These are phyloP conservation scores for Euphorbia neoarborescens DNA, from an alignment of 441 rosid genomes.

Conservation along the genomic window DNA sequence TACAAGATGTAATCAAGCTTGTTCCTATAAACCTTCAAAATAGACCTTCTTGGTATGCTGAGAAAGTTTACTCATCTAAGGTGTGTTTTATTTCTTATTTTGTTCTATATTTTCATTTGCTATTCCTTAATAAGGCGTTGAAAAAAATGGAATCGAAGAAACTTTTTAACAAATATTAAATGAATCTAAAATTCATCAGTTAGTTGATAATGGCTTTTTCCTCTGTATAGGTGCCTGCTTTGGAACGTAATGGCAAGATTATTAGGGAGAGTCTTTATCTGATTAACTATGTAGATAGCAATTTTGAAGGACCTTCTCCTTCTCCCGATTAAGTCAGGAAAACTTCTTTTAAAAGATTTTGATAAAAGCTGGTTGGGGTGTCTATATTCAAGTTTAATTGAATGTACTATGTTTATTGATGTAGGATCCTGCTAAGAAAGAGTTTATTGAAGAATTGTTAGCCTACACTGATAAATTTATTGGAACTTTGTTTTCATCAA, in stretches of 20 bases:
- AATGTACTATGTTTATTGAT: slow-evolving; percentile 12
- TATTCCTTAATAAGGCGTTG: too few relatives aligned
- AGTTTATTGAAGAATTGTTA: slow-evolving; percentile 57
- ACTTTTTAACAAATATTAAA: background rate
- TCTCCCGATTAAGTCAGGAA: slow-evolving; percentile 39
- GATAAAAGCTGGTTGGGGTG: background rate
- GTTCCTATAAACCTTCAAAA: slow-evolving; percentile 36
- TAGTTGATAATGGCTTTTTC: background rate
- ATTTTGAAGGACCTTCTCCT: slow-evolving; percentile 72
- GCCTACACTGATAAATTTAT: slow-evolving; percentile 44
- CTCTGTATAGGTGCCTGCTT: slow-evolving; percentile 52
- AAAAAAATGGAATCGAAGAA: too few relatives aligned
- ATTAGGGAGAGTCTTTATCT: slow-evolving; percentile 78
- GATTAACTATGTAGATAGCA: slow-evolving; percentile 58
- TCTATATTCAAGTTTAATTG: slow-evolving; percentile 1
- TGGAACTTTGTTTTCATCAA: slow-evolving; percentile 30
- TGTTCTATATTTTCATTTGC: background rate
- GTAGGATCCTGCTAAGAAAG: slow-evolving; percentile 63
- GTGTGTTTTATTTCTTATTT: slow-evolving; percentile 16
- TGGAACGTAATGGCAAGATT: slow-evolving; percentile 78
- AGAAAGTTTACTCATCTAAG: slow-evolving; percentile 44
- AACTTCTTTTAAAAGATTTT: background rate
- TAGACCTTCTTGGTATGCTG: slow-evolving; percentile 50
- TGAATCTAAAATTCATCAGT: background rate
- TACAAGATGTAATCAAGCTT: slow-evolving; percentile 38